These are phyloP conservation scores for Stephania cephalantha DNA, from an alignment of 164 flowering plant species.

Conservation along the genomic window DNA sequence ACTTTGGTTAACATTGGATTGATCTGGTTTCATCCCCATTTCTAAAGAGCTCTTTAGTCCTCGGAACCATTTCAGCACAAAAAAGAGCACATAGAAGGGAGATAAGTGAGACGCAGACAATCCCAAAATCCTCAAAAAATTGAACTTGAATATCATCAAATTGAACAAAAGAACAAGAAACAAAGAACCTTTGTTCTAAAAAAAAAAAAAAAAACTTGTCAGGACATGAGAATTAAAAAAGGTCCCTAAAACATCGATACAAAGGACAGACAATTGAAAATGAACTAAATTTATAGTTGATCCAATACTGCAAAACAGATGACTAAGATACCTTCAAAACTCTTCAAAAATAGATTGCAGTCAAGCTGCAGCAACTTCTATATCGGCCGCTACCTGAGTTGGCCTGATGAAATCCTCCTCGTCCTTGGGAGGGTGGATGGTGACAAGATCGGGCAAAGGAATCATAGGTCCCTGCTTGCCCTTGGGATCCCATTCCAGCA, in stretches of 20 bases:
- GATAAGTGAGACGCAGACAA: not conserved
- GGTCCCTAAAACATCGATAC: not conserved
- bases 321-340: not conserved
- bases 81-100: not conserved
- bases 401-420: conserved; percentile 38
- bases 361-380: conserved; percentile 16
- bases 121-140: not conserved
- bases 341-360: not conserved
- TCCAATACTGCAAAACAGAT: conserved; percentile 1
- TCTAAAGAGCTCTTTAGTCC: too few species aligned
- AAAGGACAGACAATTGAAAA: not conserved
- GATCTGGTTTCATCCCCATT: too few species aligned
- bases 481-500: conserved; percentile 56
- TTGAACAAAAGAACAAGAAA: not conserved
- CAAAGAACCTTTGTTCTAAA: not conserved
- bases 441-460: conserved; percentile 50
- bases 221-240: not conserved
- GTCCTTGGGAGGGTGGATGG: conserved; percentile 50
- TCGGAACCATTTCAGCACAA: not conserved
- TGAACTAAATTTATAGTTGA: not conserved
- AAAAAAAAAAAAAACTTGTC: not conserved
- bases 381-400: conserved; percentile 22
- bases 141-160: not conserved
- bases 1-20: too few species aligned
- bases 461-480: conserved; percentile 43